Base-by-base conservation (phyloP, 2,329 filamentous ascomycete species). In the Furcasterigmium furcatum region DNA sequence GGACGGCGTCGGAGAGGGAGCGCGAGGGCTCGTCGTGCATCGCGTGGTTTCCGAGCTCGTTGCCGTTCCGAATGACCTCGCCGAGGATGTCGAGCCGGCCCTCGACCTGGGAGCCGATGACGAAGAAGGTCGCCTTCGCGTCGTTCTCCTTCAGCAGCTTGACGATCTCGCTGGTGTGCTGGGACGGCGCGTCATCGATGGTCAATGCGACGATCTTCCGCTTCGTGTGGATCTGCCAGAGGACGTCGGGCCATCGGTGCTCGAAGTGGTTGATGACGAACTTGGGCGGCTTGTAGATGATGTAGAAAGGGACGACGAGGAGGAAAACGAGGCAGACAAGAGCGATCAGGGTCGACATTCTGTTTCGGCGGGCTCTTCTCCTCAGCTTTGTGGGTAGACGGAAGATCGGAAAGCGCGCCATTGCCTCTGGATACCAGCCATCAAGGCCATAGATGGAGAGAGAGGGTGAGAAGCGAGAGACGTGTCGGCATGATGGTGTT, bases 11-110 rank as follows among this genome's bases (percentile, higher is more conserved):
- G 34, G 72, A 65, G 21, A 95, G 71, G 1, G 71, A 71, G 38
- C 79, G 74, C 9, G 84, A 85, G 1, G 89, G 82, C 70, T 94
- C 88, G 65, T 96, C 91, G 62, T 83, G 79, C 88, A 94, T 91
- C 9, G 87, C 91, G 65, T 96, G 91, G 66, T 96, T 96, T 20
- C 80, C 91, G 4, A 96, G 72, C 70, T 91, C 87, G 62, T 87
- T 80, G 19, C 83, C 84, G 41, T 67, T 70, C 30, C 70, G 68
- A n/a, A 88, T 71, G 2, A 87, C 68, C 32, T 78, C 70, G 36
- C 73, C 65, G 25, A 90, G 70, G 4, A 76, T 64, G 6, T 70
- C 67, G 58, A 84, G 75, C 4, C 70, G 64, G 2, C 76, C 79
- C 0, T 71, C 54, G 9, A 89, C 82, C 67, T 96, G 90, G 3